Conservation (phyloP, 495 filamentous ascomycete genomes). For the Penicillium lagena region DNA sequence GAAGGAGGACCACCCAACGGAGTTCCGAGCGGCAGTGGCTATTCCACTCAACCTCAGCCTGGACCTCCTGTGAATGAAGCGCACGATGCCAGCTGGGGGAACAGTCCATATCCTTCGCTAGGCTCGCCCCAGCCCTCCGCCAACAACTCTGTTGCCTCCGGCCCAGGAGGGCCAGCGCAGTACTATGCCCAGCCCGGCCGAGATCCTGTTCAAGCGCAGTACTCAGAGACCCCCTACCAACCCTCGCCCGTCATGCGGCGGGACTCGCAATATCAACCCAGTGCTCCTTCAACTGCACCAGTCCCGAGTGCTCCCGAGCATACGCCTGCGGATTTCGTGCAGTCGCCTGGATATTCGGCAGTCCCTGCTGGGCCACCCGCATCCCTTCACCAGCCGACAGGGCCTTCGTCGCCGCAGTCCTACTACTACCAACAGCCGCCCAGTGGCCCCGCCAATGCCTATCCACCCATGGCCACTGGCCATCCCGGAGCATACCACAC, state of each 20-base stretch:
- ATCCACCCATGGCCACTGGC: slow-evolving; percentile 21
- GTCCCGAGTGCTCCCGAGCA: slow-evolving; percentile 22
- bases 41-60: slow-evolving; percentile 17
- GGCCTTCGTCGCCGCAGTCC: slow-evolving; percentile 21
- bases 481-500: slow-evolving; percentile 42
- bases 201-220: slow-evolving; percentile 12
- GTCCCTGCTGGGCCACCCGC: slow-evolving; percentile 12
- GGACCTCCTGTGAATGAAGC: slow-evolving; percentile 15
- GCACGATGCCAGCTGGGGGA: slow-evolving; percentile 20
- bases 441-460: slow-evolving; percentile 7
- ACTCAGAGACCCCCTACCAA: slow-evolving; percentile 19
- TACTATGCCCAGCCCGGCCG: slow-evolving; percentile 25
- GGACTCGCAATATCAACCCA: slow-evolving; percentile 29
- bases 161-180: slow-evolving; percentile 15
- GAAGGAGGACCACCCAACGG: slow-evolving; percentile 6
- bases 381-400: slow-evolving; percentile 22
- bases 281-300: slow-evolving; percentile 10
- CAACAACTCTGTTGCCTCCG: slow-evolving; percentile 11
- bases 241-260: slow-evolving; percentile 20
- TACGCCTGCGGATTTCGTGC: slow-evolving; percentile 18
- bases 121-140: slow-evolving; percentile 21
- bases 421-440: slow-evolving; percentile 36
- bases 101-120: slow-evolving; percentile 18
- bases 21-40: slow-evolving; percentile 19
- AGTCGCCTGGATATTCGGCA: slow-evolving; percentile 26